A percentile compares a stretch with the other conserved stretches of the same genome.
Evolutionary conservation across 2,329 filamentous ascomycete genomes (phyloP).

Genomic region (Nemania sp.): DNA sequence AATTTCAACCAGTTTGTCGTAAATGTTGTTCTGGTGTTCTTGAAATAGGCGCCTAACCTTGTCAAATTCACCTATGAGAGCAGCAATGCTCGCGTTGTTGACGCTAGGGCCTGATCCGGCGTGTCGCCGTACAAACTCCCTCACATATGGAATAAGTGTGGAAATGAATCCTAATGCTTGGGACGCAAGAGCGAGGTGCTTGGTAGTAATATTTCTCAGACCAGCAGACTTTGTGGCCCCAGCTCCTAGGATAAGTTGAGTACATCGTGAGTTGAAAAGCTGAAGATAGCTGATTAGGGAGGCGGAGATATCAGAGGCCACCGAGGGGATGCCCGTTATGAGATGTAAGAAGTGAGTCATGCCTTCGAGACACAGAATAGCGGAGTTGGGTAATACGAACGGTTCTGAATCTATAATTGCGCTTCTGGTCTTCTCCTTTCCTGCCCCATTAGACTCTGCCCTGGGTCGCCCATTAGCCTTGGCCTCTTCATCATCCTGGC

Average conservation of each 20-base stretch:
- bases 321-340: constrained; percentile 85
- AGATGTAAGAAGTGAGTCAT: constrained; percentile 87
- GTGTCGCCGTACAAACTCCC: constrained; percentile 90
- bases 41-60: constrained; percentile 85
- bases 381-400: constrained; percentile 87
- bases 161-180: constrained; percentile 91
- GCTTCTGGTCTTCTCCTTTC: constrained; percentile 74
- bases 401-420: constrained; percentile 86
- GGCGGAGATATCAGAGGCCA: constrained; percentile 84
- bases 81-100: constrained; percentile 61
- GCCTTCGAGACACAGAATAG: constrained; percentile 81
- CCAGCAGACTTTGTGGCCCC: constrained; percentile 90
- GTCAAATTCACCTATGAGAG: constrained; percentile 85
- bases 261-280: constrained; percentile 94
- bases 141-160: constrained; percentile 86
- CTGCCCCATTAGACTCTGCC: constrained; percentile 61
- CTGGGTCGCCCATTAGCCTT: constrained; percentile 49
- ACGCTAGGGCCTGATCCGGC: constrained; percentile 59
- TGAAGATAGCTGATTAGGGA: constrained; percentile 88
- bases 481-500: constrained; percentile 51
- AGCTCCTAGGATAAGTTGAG: constrained; percentile 95
- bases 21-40: constrained; percentile 90
- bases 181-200: constrained; percentile 90
- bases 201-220: constrained; percentile 95
- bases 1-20: constrained; percentile 93